Percentiles rank a stretch among this genome's conserved stretches.
Conservation (phyloP, 768 basidiomycete genomes). For the Kwoniella pini region DNA sequence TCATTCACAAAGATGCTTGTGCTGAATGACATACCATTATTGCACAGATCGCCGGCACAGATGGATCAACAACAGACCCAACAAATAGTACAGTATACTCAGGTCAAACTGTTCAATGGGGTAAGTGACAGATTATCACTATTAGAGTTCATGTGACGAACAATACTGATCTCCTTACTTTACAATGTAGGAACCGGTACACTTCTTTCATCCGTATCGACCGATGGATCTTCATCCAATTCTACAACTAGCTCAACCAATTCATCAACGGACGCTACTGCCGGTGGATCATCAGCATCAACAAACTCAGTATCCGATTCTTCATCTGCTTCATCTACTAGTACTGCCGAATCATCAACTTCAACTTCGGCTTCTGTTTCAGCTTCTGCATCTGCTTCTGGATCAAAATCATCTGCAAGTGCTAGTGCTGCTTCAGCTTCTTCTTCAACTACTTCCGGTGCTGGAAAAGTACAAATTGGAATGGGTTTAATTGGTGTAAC, state of each 20-base stretch:
- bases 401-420: neutral
- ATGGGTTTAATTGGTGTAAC: slow-evolving; percentile 3
- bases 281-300: neutral
- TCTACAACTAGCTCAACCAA: slow-evolving; percentile 17
- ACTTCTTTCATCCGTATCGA: slow-evolving; percentile 27
- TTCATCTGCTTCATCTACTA: slow-evolving; percentile 14
- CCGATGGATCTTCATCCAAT: slow-evolving; percentile 25
- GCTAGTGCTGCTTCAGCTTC: slow-evolving; percentile 11
- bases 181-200: slow-evolving; percentile 24
- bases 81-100: slow-evolving; percentile 42
- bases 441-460: neutral
- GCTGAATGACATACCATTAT: no score
- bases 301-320: slow-evolving; percentile 20
- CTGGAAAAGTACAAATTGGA: slow-evolving; percentile 7
- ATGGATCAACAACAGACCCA: slow-evolving; percentile 44
- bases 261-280: slow-evolving; percentile 5
- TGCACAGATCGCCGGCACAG: slow-evolving; percentile 47
- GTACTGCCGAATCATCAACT: slow-evolving; percentile 14
- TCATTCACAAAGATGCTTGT: no score
- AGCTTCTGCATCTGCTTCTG: slow-evolving; percentile 10
- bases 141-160: slow-evolving; percentile 10
- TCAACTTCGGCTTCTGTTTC: slow-evolving; percentile 15
- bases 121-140: slow-evolving; percentile 23
- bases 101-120: slow-evolving; percentile 47
- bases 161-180: slow-evolving; percentile 12